A percentile compares a stretch with the other conserved stretches of the same genome.
These are phyloP conservation scores for Umbilicus rupestris DNA, from an alignment of 164 flowering plant species.

Conservation along the genomic window DNA sequence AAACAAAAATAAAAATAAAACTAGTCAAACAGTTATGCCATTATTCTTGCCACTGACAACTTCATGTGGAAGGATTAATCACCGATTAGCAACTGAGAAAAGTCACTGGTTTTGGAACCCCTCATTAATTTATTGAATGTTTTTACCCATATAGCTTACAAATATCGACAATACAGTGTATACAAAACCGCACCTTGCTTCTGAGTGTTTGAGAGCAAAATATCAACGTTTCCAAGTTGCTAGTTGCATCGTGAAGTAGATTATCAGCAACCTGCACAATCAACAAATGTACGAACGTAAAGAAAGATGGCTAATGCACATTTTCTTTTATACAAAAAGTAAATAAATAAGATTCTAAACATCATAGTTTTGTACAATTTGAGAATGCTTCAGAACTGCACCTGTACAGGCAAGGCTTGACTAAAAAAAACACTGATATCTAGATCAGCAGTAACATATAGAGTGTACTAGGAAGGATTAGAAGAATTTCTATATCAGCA, in stretches of 20 bases:
- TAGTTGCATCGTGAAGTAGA: constrained; percentile 81
- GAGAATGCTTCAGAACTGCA: not conserved
- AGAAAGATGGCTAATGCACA: not conserved
- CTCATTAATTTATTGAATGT: not conserved
- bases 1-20: constrained; percentile 2
- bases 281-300: not conserved
- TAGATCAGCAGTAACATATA: not conserved
- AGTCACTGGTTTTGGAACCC: not conserved
- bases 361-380: not conserved
- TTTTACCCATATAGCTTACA: not conserved
- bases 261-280: constrained; percentile 76
- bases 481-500: not conserved
- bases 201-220: constrained; percentile 95
- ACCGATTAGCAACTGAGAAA: not conserved
- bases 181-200: constrained; percentile 65
- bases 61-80: not conserved
- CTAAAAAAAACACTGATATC: not conserved
- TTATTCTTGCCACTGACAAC: not conserved
- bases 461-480: not conserved
- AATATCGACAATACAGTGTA: not conserved
- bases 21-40: not conserved
- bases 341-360: not conserved
- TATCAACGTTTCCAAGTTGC: constrained; percentile 84
- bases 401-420: not conserved
- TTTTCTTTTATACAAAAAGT: too few species aligned